Base-by-base conservation (phyloP, 2,329 filamentous ascomycete species). In the Macroventuria anomochaeta region DNA sequence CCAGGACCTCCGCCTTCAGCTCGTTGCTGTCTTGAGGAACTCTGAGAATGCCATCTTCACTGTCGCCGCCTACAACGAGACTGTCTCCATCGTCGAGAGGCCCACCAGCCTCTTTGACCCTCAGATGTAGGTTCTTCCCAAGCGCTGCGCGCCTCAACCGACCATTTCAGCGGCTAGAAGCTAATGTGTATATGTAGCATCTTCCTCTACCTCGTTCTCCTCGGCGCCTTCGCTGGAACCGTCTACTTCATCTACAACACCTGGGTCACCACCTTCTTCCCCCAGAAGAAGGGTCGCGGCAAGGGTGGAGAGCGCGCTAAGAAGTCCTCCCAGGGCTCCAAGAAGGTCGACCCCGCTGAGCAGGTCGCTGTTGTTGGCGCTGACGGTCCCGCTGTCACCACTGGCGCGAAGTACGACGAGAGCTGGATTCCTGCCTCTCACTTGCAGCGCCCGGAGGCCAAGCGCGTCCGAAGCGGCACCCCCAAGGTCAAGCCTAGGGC, bases 181-280 rank as follows among this genome's bases (percentile, higher is more conserved):
- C 62, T 67, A 58, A 69, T 47, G 12, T 33, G 36, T 37, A 11
- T 37, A 17, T 37, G 40, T 21, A 97, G 95, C 74, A 91, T 97
- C 80, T 99, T 99, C 87, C 87, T 99, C 59, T 97, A 97, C 82
- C 83, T 96, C 74, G 88, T 97, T 81, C 89, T 99, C 67, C 81
- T 88, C 47, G 87, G 83, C 58, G 85, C 83, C 59, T 96, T 96
- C 74, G 86, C 79, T 62, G 92, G 89, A 58, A 91, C 88, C 47
- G 85, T 89, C 74, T 97, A 93, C 86, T 96, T 96, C 78, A 91
- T 97, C 80, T 99, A 99, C 85, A 95, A 89, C 81, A 96, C 93
- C 70, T 97, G 93, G 92, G 89, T 99, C 78, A 90, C 92, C 69
- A 88, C 92, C 12, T 89, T 99, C 73, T 96, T 97, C 83, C 93